Evolutionary conservation across 1,284 basidiomycete species (phyloP).

Genomic region (Cryptococcus hybrid): DNA sequence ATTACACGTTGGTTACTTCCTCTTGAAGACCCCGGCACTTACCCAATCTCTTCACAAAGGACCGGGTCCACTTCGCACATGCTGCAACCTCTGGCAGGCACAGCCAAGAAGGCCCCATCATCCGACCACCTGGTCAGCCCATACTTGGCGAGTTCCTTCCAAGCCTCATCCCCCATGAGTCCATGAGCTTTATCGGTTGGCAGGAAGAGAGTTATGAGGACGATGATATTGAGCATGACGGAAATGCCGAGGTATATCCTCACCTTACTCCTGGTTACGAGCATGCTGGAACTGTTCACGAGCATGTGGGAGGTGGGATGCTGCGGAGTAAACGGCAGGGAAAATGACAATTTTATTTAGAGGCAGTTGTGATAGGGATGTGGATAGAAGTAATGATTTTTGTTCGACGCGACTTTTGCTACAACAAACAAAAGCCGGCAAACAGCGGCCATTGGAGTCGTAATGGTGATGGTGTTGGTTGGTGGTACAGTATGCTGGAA

Average conservation of each 20-base stretch:
- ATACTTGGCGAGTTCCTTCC: neutral
- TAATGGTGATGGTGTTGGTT: too few species aligned
- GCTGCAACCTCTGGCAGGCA: constrained; percentile 1
- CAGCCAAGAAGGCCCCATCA: neutral
- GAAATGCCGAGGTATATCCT: constrained; percentile 15
- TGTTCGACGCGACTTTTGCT: too few species aligned
- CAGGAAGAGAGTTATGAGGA: constrained; percentile 12
- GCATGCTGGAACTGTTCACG: too few species aligned
- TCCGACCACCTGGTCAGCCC: neutral
- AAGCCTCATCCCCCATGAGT: constrained; percentile 5
- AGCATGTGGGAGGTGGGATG: too few species aligned
- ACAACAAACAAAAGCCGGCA: too few species aligned
- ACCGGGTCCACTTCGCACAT: constrained; percentile 10
- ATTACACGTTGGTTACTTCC: neutral
- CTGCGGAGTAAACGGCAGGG: too few species aligned
- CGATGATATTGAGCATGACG: constrained; percentile 12
- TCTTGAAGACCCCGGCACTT: neutral
- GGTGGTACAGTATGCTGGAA: too few species aligned
- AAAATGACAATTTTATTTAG: too few species aligned
- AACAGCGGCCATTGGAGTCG: too few species aligned
- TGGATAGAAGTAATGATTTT: too few species aligned
- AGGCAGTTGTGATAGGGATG: too few species aligned
- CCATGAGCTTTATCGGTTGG: constrained; percentile 6
- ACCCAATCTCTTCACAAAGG: too few species aligned
- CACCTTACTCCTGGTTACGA: neutral